These are phyloP conservation scores for Vitis amurensis DNA, from an alignment of 164 flowering plant species.

Conservation along the genomic window DNA sequence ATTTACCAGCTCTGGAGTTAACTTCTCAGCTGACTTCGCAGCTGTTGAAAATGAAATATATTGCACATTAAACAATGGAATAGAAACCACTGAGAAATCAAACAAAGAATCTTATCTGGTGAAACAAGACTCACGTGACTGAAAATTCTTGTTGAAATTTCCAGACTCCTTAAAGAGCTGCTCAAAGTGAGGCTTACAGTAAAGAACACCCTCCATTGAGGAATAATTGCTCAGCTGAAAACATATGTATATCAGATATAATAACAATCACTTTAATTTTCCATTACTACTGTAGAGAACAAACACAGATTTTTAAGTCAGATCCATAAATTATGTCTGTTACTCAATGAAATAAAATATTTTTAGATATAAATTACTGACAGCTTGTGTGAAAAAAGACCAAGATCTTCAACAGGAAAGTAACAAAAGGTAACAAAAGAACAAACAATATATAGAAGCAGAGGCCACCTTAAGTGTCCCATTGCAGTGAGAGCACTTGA, in stretches of 20 bases:
- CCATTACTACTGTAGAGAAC: no score
- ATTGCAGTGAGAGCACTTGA: conserved; percentile 94
- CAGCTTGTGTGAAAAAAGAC: no score
- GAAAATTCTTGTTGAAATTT: conserved; percentile 83
- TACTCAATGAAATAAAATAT: no score
- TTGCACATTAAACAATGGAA: conserved; percentile 13
- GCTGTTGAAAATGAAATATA: conserved; percentile 50
- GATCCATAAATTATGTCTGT: no score
- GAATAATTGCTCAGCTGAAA: conserved; percentile 86
- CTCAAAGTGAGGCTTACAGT: conserved; percentile 97
- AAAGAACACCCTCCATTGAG: conserved; percentile 91
- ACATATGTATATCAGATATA: background rate
- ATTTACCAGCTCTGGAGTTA: conserved; percentile 80
- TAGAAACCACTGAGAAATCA: background rate
- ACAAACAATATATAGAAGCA: background rate
- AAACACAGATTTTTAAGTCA: no score
- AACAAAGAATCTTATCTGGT: background rate
- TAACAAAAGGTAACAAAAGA: no score
- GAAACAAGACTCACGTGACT: conserved; percentile 61
- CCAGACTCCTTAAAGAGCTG: conserved; percentile 97
- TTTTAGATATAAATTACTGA: no score
- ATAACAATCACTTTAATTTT: background rate
- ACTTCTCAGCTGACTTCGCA: conserved; percentile 82
- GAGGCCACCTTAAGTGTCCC: conserved; percentile 72
- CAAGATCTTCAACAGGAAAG: no score